Evolutionary conservation across 768 basidiomycete genomes (phyloP), one percentile per base, ranked within the genome.

Genomic region (Suillus ampliporus): DNA sequence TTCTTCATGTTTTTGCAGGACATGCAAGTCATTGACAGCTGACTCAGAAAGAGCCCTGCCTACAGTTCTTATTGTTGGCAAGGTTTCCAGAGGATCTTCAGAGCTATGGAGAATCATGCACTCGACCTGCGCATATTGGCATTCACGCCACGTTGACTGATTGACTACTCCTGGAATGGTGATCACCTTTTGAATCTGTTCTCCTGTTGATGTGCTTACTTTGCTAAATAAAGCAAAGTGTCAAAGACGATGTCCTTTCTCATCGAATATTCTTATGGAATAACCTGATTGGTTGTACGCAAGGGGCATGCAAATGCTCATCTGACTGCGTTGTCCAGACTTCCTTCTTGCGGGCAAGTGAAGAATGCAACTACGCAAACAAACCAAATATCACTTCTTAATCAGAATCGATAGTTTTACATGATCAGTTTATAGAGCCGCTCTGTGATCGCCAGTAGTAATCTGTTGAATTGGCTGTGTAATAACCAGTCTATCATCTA

Each of bases 101-200:
- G n/a, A n/a, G n/a, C n/a, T n/a, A n/a, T n/a, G n/a, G n/a, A n/a
- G n/a, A n/a, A n/a, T n/a, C n/a, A n/a, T n/a, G n/a, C n/a, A n/a
- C n/a, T n/a, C n/a, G n/a, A n/a, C 68, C 80, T 38, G 68, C 72
- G 28, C 79, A 87, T 71, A 83, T 78, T 57, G 91, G 88, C 66
- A 66, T 76, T 17, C 71, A 71, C 63, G 92, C 95, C 64, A 82
- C 90, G 62, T 80, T 98, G 40, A 82, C 89, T 26, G 95, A 95
- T 38, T 93, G 90, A 89, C 79, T 97, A 62, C 87, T 91, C 67
- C 85, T 88, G 60, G 90, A 89, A 77, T 86, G 94, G 93, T 94
- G 77, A 77, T 84, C 79, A 63, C 67, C 73, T 56, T 61, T 41
- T 63, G 61, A n/a, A 48, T 34, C 37, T n/a, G 56, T 67, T 72